Evolutionary conservation across 768 basidiomycete species (phyloP).

Genomic region (Saitozyma podzolica): DNA sequence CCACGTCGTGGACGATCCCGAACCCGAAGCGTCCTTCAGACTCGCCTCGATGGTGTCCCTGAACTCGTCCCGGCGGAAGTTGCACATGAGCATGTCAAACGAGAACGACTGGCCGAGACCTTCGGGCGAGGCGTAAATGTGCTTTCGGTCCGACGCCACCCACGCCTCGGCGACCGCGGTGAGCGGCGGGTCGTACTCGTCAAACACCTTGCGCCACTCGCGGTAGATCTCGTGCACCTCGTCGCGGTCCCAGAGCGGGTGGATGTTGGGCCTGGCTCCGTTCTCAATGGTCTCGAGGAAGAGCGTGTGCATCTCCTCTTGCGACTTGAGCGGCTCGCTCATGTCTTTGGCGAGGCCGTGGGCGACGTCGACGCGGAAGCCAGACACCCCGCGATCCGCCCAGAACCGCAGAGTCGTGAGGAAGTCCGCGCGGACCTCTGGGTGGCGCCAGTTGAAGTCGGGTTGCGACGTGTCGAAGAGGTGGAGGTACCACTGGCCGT

Average conservation of each 20-base stretch:
- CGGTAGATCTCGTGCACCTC: slow-evolving; percentile 40
- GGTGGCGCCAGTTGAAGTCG: slow-evolving; percentile 42
- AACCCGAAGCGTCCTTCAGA: slow-evolving; percentile 12
- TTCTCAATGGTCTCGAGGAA: slow-evolving; percentile 17
- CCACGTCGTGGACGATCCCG: slow-evolving; percentile 37
- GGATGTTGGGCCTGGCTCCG: slow-evolving; percentile 19
- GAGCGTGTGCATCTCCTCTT: slow-evolving; percentile 23
- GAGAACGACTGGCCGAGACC: slow-evolving; percentile 44
- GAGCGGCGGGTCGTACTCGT: slow-evolving; percentile 42
- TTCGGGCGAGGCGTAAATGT: slow-evolving; percentile 32
- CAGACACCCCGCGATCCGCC: slow-evolving; percentile 39
- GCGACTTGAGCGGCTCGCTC: slow-evolving; percentile 16
- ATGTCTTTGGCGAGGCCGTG: slow-evolving; percentile 39
- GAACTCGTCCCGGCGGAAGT: slow-evolving; percentile 30
- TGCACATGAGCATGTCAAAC: slow-evolving; percentile 40
- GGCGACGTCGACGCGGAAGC: slow-evolving; percentile 46
- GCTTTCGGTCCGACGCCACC: slow-evolving; percentile 37
- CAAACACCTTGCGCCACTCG: slow-evolving; percentile 40
- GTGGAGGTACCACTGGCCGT: slow-evolving; percentile 45
- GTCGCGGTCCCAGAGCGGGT: slow-evolving; percentile 36
- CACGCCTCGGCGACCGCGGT: slow-evolving; percentile 44
- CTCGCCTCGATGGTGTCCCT: slow-evolving; percentile 21
- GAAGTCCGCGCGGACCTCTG: slow-evolving; percentile 41
- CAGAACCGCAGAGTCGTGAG: slow-evolving; percentile 40
- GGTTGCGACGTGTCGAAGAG: slow-evolving; percentile 43